Base-by-base conservation (phyloP, 2,329 filamentous ascomycete genomes). In the Shiraia bambusicola region DNA sequence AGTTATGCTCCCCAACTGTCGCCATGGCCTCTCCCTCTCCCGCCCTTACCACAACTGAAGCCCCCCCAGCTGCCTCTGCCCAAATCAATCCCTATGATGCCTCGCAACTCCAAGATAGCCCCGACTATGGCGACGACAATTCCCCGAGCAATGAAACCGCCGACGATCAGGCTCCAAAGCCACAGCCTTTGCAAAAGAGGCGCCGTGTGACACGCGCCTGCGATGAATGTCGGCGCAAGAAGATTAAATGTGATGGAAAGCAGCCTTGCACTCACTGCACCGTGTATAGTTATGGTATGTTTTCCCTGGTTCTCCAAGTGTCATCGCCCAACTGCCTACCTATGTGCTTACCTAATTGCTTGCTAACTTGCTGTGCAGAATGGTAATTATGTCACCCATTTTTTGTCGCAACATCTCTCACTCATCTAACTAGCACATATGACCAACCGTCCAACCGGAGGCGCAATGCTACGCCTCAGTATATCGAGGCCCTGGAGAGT, bases 371-470 rank as follows among this genome's bases (percentile, higher is more conserved):
- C 37, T 27, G 35, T 24, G 26, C 52, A 95, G 90, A 95, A 65
- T 96, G 91, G 52, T 56, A 45, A 40, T 29, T 33, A 24, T 6
- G 19, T n/a, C 10, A 12, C 16, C 5, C 5, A 31, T n/a, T n/a
- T 6, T 16, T 10, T 13, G 30, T 16, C 32, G 14, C 22, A 17
- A 30, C 30, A 26, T 19, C n/a, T 6, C 14, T 2, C 14, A 29
- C 37, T 51, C 26, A 51, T 28, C 9, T 9, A 27, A 17, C 13
- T 28, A 60, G 57, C 69, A 95, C 90, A 19, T 95, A 95, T 70
- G 90, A 95, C 63, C 93, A 95, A 66, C 91, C 91, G 10, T 95
- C 90, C 16, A 95, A 95, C 67, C 81, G 91, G 53, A 81, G 90
- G 54, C 83, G 91, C 58, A 95, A 95, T 65, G 90, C 91, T 15